phyloP scores from a whole-genome alignment of 2,329 filamentous ascomycete species.

The Didymosphaeria variabile region DNA sequence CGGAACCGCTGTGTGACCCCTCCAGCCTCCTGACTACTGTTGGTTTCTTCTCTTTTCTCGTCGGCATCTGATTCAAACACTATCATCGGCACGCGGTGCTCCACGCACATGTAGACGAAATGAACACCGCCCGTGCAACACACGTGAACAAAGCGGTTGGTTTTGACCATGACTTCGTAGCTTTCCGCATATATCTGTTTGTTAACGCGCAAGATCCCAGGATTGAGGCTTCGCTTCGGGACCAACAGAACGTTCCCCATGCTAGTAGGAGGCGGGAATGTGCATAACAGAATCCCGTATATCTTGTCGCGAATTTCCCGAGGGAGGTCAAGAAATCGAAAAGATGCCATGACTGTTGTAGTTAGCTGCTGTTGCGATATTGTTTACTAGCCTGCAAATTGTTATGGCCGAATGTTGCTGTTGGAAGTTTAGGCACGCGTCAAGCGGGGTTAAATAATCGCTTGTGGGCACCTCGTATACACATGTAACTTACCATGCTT shows the following conservation, averaged over 20 bases:
- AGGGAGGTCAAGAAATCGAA: neutral
- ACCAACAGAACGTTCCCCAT: neutral
- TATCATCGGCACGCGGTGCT: neutral
- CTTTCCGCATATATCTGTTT: neutral
- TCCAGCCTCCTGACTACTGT: too few relatives aligned
- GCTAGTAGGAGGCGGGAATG: neutral
- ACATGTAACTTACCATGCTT: too few relatives aligned
- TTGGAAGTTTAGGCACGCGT: too few relatives aligned
- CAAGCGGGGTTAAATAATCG: too few relatives aligned
- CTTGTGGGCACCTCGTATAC: too few relatives aligned
- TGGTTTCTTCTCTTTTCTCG: neutral
- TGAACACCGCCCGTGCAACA: neutral
- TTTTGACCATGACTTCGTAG: neutral
- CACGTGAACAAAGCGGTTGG: slow-evolving; percentile 1
- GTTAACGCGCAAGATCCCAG: neutral
- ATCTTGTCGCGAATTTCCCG: slow-evolving; percentile 1
- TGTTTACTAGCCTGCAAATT: too few relatives aligned
- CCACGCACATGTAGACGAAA: neutral
- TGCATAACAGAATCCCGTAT: neutral
- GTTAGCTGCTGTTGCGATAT: too few relatives aligned
- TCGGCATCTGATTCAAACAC: neutral
- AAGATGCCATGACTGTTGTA: neutral
- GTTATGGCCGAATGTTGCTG: too few relatives aligned
- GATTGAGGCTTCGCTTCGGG: neutral
- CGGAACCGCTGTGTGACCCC: neutral